Evolutionary conservation across 2,329 filamentous ascomycete genomes (phyloP), one percentile per base, ranked within the genome.

Genomic region (Arthroderma sp.): DNA sequence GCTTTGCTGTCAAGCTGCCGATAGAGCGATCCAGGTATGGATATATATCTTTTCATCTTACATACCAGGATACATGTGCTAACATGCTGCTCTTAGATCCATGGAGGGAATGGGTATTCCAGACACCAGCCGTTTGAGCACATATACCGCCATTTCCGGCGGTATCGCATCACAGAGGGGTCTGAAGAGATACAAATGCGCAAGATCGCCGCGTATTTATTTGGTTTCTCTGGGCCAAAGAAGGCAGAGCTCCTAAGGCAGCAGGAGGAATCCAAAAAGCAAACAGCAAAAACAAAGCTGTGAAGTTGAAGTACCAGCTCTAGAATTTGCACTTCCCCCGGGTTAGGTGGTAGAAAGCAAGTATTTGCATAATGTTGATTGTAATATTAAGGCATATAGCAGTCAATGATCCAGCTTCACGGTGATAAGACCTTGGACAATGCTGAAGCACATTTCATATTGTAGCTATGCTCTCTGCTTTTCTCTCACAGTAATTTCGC

Each of bases 141-240:
- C 51, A 80, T 80, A 41, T 80, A 77, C 71, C 66, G 77, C 42
- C 76, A 80, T 60, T 78, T 80, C 57, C 62, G 77, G 36, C 63
- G 75, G 27, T 80, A 80, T 53, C 61, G 77, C 32, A 81, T 80
- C 49, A 80, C 77, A 0, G 77, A 80, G 55, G 77, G 76, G 0
- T 75, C 73, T 44, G 77, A 80, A 56, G 76, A 80, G 62, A 77
- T 80, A 42, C 76, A 80, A 59, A 80, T 80, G 71, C 64, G 75
- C n/a, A 79, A 78, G 59, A 69, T 80, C 6, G 76, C 74, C 0
- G 74, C 71, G 6, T 77, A 73, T 58, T 50, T 78, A 37, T 77
- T 78, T 56, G 74, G 72, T 1, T 75, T 60, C 42, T 36, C 43
- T 6, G 48, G 48, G 11, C 48, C 48, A 22, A 48, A 42, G 31